Percentiles rank a stretch among this genome's conserved stretches.
Conservation (phyloP, 179 eudicot genomes). For the Patellifolia procumbens region DNA sequence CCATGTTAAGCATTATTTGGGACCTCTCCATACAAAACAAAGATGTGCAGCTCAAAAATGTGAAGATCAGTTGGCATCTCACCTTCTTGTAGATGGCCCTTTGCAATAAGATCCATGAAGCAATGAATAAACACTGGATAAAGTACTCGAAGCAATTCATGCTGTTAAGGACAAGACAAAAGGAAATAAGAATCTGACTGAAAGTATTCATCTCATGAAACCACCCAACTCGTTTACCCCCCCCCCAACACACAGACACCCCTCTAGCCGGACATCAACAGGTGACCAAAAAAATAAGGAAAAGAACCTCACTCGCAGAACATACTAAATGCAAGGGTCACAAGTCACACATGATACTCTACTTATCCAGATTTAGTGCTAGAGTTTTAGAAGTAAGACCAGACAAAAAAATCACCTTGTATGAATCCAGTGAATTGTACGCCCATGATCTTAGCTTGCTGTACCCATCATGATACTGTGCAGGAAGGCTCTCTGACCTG, state of each 20-base stretch:
- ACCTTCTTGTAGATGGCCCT: constrained; percentile 93
- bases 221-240: neutral
- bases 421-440: constrained; percentile 77
- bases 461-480: constrained; percentile 83
- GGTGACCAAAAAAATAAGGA: neutral
- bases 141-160: constrained; percentile 88
- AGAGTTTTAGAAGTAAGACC: neutral
- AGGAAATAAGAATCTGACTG: neutral
- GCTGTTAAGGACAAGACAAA: constrained; percentile 46
- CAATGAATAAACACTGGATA: constrained; percentile 94
- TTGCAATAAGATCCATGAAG: constrained; percentile 98
- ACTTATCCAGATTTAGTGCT: neutral
- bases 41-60: neutral
- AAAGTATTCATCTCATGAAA: neutral
- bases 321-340: neutral
- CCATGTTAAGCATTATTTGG: neutral
- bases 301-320: neutral
- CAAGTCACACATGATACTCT: neutral
- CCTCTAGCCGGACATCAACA: neutral
- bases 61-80: constrained; percentile 16
- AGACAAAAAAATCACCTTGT: constrained; percentile 52
- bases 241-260: neutral
- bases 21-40: constrained; percentile 1
- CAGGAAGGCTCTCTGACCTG: constrained; percentile 79
- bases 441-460: constrained; percentile 96